Evolutionary conservation across 176 grass and related monocot species (phyloP).

Genomic region (Dendrocalamus sinicus): DNA sequence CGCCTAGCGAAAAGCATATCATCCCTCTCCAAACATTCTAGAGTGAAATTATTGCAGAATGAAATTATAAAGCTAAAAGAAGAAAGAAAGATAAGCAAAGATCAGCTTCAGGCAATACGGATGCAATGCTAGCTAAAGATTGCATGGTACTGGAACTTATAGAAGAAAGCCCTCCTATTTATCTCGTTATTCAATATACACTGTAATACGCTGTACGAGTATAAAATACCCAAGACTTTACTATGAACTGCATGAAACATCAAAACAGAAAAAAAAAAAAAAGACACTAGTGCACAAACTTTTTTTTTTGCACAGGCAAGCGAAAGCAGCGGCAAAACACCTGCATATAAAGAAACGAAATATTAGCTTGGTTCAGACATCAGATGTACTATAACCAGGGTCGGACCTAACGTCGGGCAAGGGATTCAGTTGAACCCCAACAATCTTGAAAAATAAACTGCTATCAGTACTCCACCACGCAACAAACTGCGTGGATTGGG

Average conservation of each 20-base stretch:
- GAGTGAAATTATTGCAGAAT: neutral
- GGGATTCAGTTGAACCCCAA: too few relatives aligned
- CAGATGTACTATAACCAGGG: neutral
- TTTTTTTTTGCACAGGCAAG: neutral
- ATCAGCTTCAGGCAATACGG: neutral
- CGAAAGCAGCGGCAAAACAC: neutral
- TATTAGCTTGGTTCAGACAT: neutral
- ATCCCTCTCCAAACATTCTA: neutral
- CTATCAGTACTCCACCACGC: too few relatives aligned
- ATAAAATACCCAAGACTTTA: neutral
- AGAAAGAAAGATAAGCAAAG: neutral
- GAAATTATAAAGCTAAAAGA: neutral
- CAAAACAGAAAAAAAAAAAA: neutral
- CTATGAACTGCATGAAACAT: neutral
- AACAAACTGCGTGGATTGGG: too few relatives aligned
- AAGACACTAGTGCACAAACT: neutral
- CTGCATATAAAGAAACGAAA: neutral
- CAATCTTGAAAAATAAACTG: too few relatives aligned
- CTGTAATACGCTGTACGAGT: neutral
- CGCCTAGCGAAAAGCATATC: neutral
- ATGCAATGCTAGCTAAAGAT: neutral
- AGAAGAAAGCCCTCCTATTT: neutral
- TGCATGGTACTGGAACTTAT: neutral
- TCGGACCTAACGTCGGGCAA: too few relatives aligned
- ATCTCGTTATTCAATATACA: neutral